Conservation (phyloP, 2,329 filamentous ascomycete species). For the Polytolypa hystricis region DNA sequence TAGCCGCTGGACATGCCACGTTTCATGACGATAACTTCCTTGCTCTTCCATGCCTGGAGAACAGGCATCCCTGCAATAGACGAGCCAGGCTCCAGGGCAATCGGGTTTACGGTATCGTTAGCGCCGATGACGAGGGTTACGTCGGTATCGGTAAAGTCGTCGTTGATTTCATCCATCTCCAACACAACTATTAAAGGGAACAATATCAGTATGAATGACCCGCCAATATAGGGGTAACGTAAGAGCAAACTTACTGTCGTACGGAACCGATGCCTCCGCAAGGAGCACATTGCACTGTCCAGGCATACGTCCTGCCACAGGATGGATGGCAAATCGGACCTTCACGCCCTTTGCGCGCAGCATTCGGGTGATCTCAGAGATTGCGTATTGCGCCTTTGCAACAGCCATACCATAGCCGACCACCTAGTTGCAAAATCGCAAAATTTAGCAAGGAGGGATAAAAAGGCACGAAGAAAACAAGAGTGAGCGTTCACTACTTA, state of each 20-base stretch:
- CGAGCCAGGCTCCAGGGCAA: slow-evolving; percentile 70
- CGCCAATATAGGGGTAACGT: not conserved
- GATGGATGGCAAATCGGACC: slow-evolving; percentile 82
- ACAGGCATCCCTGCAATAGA: slow-evolving; percentile 90
- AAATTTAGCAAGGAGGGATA: not conserved
- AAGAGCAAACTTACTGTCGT: slow-evolving; percentile 52
- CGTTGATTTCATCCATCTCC: slow-evolving; percentile 95
- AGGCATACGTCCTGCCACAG: slow-evolving; percentile 83
- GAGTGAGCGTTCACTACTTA: slow-evolving; percentile 21
- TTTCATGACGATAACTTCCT: slow-evolving; percentile 91
- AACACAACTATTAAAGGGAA: slow-evolving; percentile 48
- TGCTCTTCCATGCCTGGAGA: slow-evolving; percentile 85
- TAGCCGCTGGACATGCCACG: slow-evolving; percentile 80
- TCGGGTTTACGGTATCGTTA: slow-evolving; percentile 87
- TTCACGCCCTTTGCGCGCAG: slow-evolving; percentile 66
- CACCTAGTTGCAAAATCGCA: too few relatives aligned
- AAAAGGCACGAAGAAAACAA: slow-evolving; percentile 2
- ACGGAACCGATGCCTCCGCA: slow-evolving; percentile 77
- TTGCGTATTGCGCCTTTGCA: slow-evolving; percentile 84
- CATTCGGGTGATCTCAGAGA: slow-evolving; percentile 66
- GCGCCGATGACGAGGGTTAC: slow-evolving; percentile 81
- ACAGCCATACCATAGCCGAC: slow-evolving; percentile 94
- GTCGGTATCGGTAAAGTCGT: slow-evolving; percentile 77
- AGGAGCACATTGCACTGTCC: slow-evolving; percentile 87
- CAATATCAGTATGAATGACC: slow-evolving; percentile 10